Evolutionary conservation across 139 green algal species (phyloP), one percentile per base, ranked within the genome.

Genomic region (Monoraphidium neglectum): DNA sequence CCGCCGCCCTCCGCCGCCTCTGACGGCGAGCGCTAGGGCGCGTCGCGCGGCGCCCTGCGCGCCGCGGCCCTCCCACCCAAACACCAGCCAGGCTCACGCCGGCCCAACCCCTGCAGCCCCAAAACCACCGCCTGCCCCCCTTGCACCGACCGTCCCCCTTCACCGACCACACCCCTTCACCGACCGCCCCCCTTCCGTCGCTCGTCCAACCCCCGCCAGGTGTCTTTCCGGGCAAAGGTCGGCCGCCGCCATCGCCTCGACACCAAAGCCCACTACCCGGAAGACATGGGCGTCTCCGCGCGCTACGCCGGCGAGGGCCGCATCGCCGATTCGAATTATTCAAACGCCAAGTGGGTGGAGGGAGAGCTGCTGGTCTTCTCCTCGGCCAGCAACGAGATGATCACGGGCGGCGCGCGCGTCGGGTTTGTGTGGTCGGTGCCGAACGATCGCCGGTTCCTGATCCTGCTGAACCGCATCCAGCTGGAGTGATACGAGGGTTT

Each of bases 331-430:
- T 65, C 60, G 0, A 90, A 90, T 21, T 94, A 93, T 76, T 78
- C 26, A 16, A 76, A 93, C 37, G 80, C 90, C 37, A 72, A 72
- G 21, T 98, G 95, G 94, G 91, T 98, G 26, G 90, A 98, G 4
- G 95, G 95, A 23, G 95, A 98, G 86, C 90, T 98, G 70, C 83
- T 98, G 37, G 54, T 88, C 47, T 92, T 98, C 40, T 68, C 79
- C 33, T 64, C 53, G n/a, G 70, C 72, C 38, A 49, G 26, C 38
- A 77, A 49, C 72, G 24, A 36, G 38, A 53, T 35, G 37, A 68
- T 88, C 54, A 75, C 80, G 60, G 64, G 78, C 26, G 91, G 88
- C 13, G 87, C 90, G 15, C 81, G 94, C 77, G 86, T 98, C 36
- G 95, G 95, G 35, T 98, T 98, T 79, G 90, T 97, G 43, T 98